Base-by-base conservation (phyloP, 345 rosid genomes). In the Kernera saxatilis region DNA sequence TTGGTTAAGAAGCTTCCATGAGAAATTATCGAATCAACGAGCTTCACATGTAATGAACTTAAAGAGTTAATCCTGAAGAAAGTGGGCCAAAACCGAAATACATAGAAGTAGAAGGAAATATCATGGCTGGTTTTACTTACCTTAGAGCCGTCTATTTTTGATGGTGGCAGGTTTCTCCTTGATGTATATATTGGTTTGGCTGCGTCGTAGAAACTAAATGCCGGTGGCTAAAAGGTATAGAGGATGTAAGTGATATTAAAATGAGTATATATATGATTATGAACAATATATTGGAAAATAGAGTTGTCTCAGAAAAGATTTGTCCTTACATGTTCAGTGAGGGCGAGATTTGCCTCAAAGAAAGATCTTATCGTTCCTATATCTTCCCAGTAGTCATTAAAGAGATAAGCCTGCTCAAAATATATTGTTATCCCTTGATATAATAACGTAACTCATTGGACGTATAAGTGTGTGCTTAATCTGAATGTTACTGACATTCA, bases 341-440 rank as follows among this genome's bases (percentile, higher is more conserved):
- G 91, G 57, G 97, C 96, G 63, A 93, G 96, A 77, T 91, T 93
- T 72, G 96, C 97, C 72, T 85, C 86, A 49, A 93, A 93, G 87
- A 91, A 93, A 59, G 98, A 93, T 85, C 93, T 80, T 84, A 93
- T 89, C 7, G 97, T 93, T 74, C 98, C 97, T 37, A 93, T 93
- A 70, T 93, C 98, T 82, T 93, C 96, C 97, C 98, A 91, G 64
- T 93, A 93, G 69, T 90, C 97, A 64, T 93, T 89, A 75, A 93
- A 93, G 72, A 93, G 87, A 76, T 85, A 89, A 64, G 98, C 98
- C 97, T 93, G 88, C 50, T 52, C 75, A 76, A 55, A 69, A 71
- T 6, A 50, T 79, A 54, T 53, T 45, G 50, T 58, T 17, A 32
- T 25, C 19, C 33, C 21, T 48, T 49, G 39, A 36, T 14, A 57